Conservation (phyloP, 2,329 filamentous ascomycete genomes). For the Cadophora malorum region DNA sequence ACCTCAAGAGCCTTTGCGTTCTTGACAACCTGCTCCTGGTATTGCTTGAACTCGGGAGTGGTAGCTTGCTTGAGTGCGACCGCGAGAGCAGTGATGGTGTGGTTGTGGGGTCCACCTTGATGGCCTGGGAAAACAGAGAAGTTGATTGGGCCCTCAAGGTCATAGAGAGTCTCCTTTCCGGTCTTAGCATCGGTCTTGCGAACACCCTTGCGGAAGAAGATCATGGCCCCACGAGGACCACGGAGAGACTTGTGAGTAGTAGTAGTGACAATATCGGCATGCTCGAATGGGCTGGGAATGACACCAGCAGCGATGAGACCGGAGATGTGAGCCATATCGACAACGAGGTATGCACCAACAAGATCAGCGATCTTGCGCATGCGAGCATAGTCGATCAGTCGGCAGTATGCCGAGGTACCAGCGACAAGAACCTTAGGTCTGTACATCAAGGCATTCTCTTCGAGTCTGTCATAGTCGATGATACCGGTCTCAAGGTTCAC, state of each 20-base stretch:
- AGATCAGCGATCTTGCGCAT: slow-evolving; percentile 97
- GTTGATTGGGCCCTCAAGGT: slow-evolving; percentile 96
- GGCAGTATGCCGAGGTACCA: slow-evolving; percentile 97
- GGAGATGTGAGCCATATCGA: slow-evolving; percentile 99
- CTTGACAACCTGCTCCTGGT: slow-evolving; percentile 89
- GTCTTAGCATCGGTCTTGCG: slow-evolving; percentile 89
- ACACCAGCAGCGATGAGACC: slow-evolving; percentile 92
- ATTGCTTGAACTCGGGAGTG: slow-evolving; percentile 87
- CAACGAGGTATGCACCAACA: slow-evolving; percentile 91
- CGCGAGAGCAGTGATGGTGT: slow-evolving; percentile 96
- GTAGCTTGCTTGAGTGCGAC: slow-evolving; percentile 96
- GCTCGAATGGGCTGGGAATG: slow-evolving; percentile 88
- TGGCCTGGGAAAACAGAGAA: slow-evolving; percentile 99
- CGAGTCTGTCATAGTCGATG: slow-evolving; percentile 94
- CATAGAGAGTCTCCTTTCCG: slow-evolving; percentile 88
- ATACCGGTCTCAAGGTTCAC: slow-evolving; percentile 88
- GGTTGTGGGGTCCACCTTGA: slow-evolving; percentile 98
- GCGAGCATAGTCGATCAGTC: slow-evolving; percentile 93
- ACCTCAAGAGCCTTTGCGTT: slow-evolving; percentile 92
- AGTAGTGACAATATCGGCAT: slow-evolving; percentile 96
- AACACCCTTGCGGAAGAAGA: slow-evolving; percentile 98
- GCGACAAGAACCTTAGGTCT: slow-evolving; percentile 96
- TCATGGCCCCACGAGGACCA: slow-evolving; percentile 98
- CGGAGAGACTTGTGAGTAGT: slow-evolving; percentile 99
- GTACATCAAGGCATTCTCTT: slow-evolving; percentile 90